Evolutionary conservation across 805 yeast genomes (phyloP).

Genomic region (Suhomyces sp.): DNA sequence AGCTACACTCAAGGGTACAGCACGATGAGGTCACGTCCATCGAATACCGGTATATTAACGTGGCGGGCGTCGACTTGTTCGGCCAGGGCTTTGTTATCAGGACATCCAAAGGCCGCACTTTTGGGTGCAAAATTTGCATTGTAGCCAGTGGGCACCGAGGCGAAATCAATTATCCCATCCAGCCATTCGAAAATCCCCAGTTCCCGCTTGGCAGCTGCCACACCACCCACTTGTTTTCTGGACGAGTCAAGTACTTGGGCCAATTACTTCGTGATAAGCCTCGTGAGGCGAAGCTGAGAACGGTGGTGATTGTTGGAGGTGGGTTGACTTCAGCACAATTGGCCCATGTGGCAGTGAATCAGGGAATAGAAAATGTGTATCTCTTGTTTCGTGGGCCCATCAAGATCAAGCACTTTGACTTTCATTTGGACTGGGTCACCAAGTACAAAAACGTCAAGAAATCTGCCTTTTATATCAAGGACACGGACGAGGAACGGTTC

Average conservation of each 20-base stretch:
- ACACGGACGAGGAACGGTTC: slow-evolving; percentile 40
- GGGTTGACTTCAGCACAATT: slow-evolving; percentile 47
- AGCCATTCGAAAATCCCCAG: slow-evolving; percentile 14
- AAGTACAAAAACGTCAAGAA: slow-evolving; percentile 45
- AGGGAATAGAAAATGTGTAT: slow-evolving; percentile 30
- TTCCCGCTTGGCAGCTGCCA: slow-evolving; percentile 30
- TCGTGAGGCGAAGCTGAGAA: slow-evolving; percentile 2
- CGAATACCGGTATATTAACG: slow-evolving; percentile 24
- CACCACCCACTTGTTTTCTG: slow-evolving; percentile 33
- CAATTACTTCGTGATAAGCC: slow-evolving; percentile 12
- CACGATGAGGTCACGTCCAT: slow-evolving; percentile 34
- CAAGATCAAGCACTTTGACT: slow-evolving; percentile 47
- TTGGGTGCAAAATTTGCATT: slow-evolving; percentile 33
- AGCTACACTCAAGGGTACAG: slow-evolving; percentile 24
- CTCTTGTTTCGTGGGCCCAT: slow-evolving; percentile 35
- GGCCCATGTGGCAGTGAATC: slow-evolving; percentile 34
- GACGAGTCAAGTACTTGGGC: slow-evolving; percentile 23
- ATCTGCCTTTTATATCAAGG: slow-evolving; percentile 41
- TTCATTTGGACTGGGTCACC: slow-evolving; percentile 50
- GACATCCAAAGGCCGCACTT: slow-evolving; percentile 29
- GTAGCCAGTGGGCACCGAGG: slow-evolving; percentile 39
- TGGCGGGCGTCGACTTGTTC: slow-evolving; percentile 18
- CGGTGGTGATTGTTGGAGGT: slow-evolving; percentile 42
- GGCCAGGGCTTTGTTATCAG: slow-evolving; percentile 33
- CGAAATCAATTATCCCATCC: slow-evolving; percentile 30